Evolutionary conservation across 345 rosid genomes (phyloP).

Genomic region (Citrus hindsii): DNA sequence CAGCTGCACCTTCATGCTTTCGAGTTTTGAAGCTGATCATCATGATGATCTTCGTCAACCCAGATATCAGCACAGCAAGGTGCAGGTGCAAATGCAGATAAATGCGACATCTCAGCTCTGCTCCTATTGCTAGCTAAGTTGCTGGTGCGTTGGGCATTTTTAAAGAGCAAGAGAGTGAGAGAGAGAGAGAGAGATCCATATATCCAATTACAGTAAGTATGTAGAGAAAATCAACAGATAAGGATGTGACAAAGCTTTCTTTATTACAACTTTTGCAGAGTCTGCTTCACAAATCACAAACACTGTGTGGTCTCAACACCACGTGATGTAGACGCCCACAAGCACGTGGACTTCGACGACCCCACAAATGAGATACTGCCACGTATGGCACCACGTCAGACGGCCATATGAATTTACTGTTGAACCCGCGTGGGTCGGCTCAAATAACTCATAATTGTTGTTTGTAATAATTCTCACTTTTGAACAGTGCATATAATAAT

Average conservation of each 20-base stretch:
- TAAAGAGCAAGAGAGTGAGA: no score
- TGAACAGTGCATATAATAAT: neutral
- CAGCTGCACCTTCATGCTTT: conserved; percentile 42
- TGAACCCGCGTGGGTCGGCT: conserved; percentile 20
- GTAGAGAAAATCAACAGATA: neutral
- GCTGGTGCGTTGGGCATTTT: no score
- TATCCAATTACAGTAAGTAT: no score
- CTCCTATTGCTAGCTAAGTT: no score
- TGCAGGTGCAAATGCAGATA: conserved; percentile 74
- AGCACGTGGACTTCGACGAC: conserved; percentile 27
- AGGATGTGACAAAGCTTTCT: neutral
- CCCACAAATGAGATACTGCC: conserved; percentile 2
- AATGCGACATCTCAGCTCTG: conserved; percentile 41
- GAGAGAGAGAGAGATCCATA: no score
- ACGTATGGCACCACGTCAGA: neutral
- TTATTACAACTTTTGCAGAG: no score
- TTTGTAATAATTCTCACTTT: no score
- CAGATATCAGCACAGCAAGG: conserved; percentile 16
- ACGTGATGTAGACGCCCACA: conserved; percentile 22
- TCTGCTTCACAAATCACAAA: neutral
- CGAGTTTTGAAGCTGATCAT: no score
- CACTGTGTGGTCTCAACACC: conserved; percentile 7
- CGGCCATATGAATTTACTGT: neutral
- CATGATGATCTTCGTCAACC: no score
- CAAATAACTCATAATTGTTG: neutral